Percentiles rank a stretch among this genome's conserved stretches.
Evolutionary conservation across 2,329 filamentous ascomycete genomes (phyloP).

Genomic region (Nectriaceae sp.): DNA sequence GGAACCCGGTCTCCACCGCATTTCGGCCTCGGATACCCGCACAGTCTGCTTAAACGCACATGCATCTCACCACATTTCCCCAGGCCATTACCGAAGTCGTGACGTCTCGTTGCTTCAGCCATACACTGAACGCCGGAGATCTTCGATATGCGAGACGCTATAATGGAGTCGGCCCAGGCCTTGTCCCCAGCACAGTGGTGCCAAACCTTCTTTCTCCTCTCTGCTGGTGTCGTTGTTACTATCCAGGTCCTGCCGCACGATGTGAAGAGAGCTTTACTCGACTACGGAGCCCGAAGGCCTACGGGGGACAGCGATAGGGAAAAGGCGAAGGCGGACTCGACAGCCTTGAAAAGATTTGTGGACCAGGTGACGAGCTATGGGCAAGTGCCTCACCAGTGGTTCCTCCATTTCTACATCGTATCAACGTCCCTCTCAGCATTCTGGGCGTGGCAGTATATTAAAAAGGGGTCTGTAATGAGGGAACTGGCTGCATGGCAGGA

Average conservation of each 20-base stretch:
- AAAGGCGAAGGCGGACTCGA: background rate
- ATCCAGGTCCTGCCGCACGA: conserved; percentile 47
- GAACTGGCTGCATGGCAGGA: conserved; percentile 44
- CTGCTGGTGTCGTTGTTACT: conserved; percentile 41
- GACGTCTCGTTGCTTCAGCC: no score
- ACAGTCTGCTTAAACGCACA: no score
- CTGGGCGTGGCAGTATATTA: conserved; percentile 69
- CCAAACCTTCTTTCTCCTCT: conserved; percentile 50
- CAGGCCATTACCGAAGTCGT: no score
- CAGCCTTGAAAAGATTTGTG: conserved; percentile 29
- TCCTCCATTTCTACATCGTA: conserved; percentile 81
- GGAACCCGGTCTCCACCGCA: no score
- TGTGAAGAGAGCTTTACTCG: conserved; percentile 46
- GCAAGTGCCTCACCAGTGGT: conserved; percentile 85
- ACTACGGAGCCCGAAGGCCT: conserved; percentile 51
- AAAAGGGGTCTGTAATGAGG: conserved; percentile 54
- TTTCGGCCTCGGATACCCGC: no score
- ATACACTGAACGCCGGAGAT: no score
- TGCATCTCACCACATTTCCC: no score
- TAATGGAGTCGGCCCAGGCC: conserved; percentile 1
- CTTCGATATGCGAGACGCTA: no score
- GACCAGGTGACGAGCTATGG: conserved; percentile 33
- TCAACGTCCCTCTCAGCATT: conserved; percentile 71
- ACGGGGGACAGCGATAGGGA: conserved; percentile 24
- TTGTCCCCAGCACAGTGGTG: conserved; percentile 38